phyloP scores from a whole-genome alignment of 2,329 filamentous ascomycete species.

The Diaporthe australafricana region DNA sequence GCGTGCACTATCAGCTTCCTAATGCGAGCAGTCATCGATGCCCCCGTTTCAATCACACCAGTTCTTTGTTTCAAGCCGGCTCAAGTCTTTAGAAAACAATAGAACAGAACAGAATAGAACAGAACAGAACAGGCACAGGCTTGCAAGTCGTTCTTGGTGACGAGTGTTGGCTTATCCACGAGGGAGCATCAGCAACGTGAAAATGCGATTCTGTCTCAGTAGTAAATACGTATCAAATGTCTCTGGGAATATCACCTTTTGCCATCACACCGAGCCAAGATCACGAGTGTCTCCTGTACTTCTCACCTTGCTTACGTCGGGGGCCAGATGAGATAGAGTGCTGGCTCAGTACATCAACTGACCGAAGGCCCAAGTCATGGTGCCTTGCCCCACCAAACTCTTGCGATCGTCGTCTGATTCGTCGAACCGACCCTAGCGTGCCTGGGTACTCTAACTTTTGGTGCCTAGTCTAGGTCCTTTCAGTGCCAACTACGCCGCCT shows the following conservation, averaged over 20 bases:
- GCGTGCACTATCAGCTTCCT: neutral
- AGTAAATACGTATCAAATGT: neutral
- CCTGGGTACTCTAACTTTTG: neutral
- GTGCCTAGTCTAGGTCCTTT: no score
- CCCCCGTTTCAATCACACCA: no score
- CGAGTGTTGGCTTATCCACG: no score
- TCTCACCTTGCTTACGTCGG: no score
- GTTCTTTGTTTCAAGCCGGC: neutral
- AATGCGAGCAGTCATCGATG: no score
- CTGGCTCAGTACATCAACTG: neutral
- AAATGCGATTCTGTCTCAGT: neutral
- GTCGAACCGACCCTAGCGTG: neutral
- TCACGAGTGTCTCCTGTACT: neutral
- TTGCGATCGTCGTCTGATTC: constrained; percentile 35
- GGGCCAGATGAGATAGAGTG: neutral
- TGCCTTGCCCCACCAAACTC: neutral
- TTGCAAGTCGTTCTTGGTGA: neutral
- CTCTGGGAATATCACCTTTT: neutral
- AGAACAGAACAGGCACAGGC: no score
- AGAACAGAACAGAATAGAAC: neutral
- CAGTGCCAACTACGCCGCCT: neutral
- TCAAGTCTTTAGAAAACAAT: no score
- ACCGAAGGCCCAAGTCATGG: constrained; percentile 5
- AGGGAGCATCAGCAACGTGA: neutral
- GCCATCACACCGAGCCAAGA: neutral